Evolutionary conservation across 129 eudicot species (phyloP).

Genomic region (Lactuca saligna): DNA sequence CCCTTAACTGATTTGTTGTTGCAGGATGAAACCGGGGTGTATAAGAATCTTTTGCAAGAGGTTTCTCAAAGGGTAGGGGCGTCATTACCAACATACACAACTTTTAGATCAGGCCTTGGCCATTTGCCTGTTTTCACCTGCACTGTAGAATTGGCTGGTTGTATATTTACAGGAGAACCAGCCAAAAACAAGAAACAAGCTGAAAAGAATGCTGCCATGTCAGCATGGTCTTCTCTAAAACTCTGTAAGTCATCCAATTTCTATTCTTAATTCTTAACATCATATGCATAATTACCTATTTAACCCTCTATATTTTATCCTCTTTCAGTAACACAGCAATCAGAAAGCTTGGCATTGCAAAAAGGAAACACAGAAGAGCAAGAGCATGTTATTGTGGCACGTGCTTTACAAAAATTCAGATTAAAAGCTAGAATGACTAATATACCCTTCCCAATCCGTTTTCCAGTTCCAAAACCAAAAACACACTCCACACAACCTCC

Average conservation of each 20-base stretch:
- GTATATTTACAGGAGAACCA: constrained; percentile 79
- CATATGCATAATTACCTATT: too few species aligned
- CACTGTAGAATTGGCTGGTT: constrained; percentile 84
- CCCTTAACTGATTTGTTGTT: background rate
- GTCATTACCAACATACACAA: constrained; percentile 72
- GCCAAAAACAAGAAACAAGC: constrained; percentile 97
- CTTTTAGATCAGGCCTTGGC: constrained; percentile 79
- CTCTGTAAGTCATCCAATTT: constrained; percentile 46
- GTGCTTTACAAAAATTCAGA: constrained; percentile 73
- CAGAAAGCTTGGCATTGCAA: constrained; percentile 46
- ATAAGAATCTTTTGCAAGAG: constrained; percentile 94
- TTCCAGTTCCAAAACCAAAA: constrained; percentile 57
- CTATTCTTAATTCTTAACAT: background rate
- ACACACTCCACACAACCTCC: constrained; percentile 43
- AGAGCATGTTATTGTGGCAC: constrained; percentile 82
- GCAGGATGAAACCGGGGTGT: constrained; percentile 97
- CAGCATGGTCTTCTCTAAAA: constrained; percentile 89
- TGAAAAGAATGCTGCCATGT: constrained; percentile 97
- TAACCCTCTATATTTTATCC: background rate
- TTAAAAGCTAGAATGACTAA: constrained; percentile 56
- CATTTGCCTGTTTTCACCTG: constrained; percentile 86
- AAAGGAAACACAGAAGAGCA: constrained; percentile 65
- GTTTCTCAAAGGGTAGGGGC: constrained; percentile 96
- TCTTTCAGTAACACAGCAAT: constrained; percentile 61
- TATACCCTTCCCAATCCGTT: constrained; percentile 63